phyloP scores from a whole-genome alignment of 1,284 basidiomycete genomes.

The Cryptococcus sp. region DNA sequence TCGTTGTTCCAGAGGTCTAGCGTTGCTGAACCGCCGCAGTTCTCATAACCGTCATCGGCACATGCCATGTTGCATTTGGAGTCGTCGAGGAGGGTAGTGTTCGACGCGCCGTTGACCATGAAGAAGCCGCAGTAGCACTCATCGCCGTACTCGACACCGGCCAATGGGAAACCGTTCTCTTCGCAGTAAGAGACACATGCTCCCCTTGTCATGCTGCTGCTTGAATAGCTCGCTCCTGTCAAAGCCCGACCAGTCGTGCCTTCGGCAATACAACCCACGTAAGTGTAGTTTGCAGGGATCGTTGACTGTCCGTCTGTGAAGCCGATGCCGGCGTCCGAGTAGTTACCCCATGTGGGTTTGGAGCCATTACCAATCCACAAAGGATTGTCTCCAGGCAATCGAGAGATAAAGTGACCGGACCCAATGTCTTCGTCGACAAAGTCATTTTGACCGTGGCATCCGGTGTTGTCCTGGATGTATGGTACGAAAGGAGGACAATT shows the following conservation, averaged over 20 bases:
- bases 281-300: too few relatives aligned
- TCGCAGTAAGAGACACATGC: conserved; percentile 26
- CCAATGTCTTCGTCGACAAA: conserved; percentile 30
- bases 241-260: conserved; percentile 22
- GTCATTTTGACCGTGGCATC: conserved; percentile 29
- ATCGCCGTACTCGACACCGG: conserved; percentile 27
- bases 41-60: conserved; percentile 22
- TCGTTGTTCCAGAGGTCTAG: conserved; percentile 11
- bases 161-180: conserved; percentile 26
- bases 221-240: conserved; percentile 16
- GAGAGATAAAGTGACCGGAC: conserved; percentile 21
- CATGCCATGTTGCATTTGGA: conserved; percentile 15
- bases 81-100: not conserved
- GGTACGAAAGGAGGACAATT: conserved; percentile 27
- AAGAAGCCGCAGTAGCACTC: conserved; percentile 22
- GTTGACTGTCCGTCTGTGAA: conserved; percentile 6
- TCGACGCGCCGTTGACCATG: conserved; percentile 14
- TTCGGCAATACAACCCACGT: conserved; percentile 10
- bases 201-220: conserved; percentile 23
- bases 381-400: conserved; percentile 40
- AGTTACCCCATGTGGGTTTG: conserved; percentile 32
- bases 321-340: conserved; percentile 23
- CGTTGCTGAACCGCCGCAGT: conserved; percentile 29
- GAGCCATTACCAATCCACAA: conserved; percentile 28
- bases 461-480: conserved; percentile 15